Conservation (phyloP, 1,284 basidiomycete genomes). For the Polyporus tsugae region DNA sequence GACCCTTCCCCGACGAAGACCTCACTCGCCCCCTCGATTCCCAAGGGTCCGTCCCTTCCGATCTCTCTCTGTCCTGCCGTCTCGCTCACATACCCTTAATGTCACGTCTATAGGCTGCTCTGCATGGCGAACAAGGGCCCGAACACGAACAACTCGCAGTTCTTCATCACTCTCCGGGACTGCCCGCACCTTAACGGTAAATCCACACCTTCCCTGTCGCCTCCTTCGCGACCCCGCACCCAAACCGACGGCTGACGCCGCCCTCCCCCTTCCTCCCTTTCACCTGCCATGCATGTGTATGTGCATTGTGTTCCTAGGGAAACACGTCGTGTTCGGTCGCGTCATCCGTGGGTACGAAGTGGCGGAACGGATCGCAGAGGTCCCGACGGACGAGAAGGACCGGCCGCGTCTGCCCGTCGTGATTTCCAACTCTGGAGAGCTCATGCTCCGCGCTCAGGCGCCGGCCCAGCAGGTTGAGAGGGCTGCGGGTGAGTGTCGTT, state of each 20-base stretch:
- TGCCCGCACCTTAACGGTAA: constrained; percentile 76
- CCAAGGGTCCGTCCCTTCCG: constrained; percentile 53
- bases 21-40: constrained; percentile 70
- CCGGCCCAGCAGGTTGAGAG: constrained; percentile 24
- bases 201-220: constrained; percentile 17
- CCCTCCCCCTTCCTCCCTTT: constrained; percentile 1
- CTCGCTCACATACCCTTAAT: not conserved
- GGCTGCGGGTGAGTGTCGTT: constrained; percentile 16
- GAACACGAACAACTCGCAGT: constrained; percentile 84
- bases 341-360: constrained; percentile 72
- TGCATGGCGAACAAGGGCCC: constrained; percentile 89
- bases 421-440: constrained; percentile 87
- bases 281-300: not conserved
- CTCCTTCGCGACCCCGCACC: not conserved
- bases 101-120: constrained; percentile 55
- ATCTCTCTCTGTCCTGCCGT: not conserved
- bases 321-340: constrained; percentile 82
- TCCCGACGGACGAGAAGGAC: constrained; percentile 74
- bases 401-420: constrained; percentile 75
- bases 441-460: constrained; percentile 68
- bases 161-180: constrained; percentile 80
- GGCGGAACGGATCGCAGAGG: constrained; percentile 58
- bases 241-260: not conserved
- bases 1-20: constrained; percentile 81
- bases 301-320: constrained; percentile 51